Base-by-base conservation (phyloP, 192 early-diverging fungal species). In the Backusella tarrabulga region DNA sequence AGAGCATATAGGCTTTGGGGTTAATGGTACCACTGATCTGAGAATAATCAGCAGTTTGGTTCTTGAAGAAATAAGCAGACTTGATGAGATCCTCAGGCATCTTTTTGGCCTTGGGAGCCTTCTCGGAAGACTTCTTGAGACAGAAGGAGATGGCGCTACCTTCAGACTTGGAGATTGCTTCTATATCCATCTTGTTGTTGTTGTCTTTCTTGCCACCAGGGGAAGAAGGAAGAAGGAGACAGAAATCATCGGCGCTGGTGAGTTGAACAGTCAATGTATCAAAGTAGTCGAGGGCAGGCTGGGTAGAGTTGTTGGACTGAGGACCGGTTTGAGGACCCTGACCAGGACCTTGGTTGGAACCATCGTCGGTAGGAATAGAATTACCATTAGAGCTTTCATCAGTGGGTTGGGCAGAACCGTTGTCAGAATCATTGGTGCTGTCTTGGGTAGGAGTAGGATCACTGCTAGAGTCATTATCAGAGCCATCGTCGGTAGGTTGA, bases 101-200 rank as follows among this genome's bases (percentile, higher is more conserved):
- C 17, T 77, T 21, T 14, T 56, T 74, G 26, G 86, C 83, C 21
- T 75, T 76, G 21, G 83, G 83, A 21, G 84, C 81, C 52, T 76
- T 68, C 11, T 34, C 12, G 5, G 73, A 4, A 32, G 74, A 60
- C 1, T 67, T 14, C 5, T 72, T 69, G 34, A 83, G 84, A 73
- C 88, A 89, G 76, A 89, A 89, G 9, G 86, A 74, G 3, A 83
- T 42, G 38, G 84, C 88, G 11, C 66, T 34, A 21, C 77, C 76
- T 68, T 89, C 88, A 19, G 75, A 85, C 1, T 72, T 76, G 11
- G 87, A 79, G 74, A 89, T 87, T 8, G 80, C 79, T 6, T 79
- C 80, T 11, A 41, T 26, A 68, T 82, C 80, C 4, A 67, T 35
- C 34, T 68, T 75, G 15, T 74, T 74, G 23, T 44, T 44, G 46